phyloP scores from a whole-genome alignment of 176 grass and related monocot species.

The Zizania latifolia region DNA sequence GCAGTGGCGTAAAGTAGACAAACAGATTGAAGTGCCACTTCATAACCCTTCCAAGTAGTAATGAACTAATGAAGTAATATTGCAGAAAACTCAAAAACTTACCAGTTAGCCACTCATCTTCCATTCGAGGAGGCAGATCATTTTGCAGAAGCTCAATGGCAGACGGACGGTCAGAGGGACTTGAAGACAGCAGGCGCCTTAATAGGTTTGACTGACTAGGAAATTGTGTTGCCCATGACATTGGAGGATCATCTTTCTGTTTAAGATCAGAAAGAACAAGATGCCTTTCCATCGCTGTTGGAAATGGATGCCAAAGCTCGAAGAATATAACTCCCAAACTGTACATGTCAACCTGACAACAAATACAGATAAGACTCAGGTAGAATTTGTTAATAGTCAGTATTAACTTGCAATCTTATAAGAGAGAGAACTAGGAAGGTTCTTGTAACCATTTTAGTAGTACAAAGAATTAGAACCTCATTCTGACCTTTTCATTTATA shows the following conservation, averaged over 20 bases:
- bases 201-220: constrained; percentile 60
- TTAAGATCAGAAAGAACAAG: constrained; percentile 96
- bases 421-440: neutral
- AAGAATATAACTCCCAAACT: constrained; percentile 97
- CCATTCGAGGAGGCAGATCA: constrained; percentile 84
- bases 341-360: constrained; percentile 92
- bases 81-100: constrained; percentile 29
- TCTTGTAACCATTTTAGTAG: neutral
- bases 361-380: neutral
- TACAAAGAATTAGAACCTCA: neutral
- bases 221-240: constrained; percentile 62
- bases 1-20: constrained; percentile 3
- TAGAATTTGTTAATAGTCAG: neutral
- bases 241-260: constrained; percentile 62
- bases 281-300: constrained; percentile 86
- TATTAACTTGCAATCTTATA: neutral
- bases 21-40: constrained; percentile 26
- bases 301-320: constrained; percentile 97
- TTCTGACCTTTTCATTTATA: constrained; percentile 91
- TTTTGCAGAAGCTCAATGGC: constrained; percentile 82
- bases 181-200: constrained; percentile 51
- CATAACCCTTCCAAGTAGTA: neutral
- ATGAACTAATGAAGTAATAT: neutral
- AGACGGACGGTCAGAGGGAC: constrained; percentile 87
- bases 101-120: constrained; percentile 98